Percentiles rank a stretch among this genome's conserved stretches.
These are phyloP conservation scores for Schizosaccharomyces lindneri DNA, from an alignment of 805 yeast genomes.

Conservation along the genomic window DNA sequence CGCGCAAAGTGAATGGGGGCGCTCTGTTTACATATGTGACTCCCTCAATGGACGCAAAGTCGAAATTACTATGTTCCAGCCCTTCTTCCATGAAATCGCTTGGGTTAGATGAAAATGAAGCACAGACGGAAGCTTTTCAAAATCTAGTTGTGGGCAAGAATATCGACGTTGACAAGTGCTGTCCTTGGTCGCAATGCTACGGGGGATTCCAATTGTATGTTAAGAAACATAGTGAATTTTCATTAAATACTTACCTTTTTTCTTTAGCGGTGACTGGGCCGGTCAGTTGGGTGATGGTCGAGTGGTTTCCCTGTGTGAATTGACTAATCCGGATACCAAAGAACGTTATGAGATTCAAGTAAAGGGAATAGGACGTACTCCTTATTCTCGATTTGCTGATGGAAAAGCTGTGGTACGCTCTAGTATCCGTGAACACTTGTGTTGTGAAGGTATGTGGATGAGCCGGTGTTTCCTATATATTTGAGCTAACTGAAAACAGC, in stretches of 20 bases:
- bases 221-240: neutral
- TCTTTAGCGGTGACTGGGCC: constrained; percentile 50
- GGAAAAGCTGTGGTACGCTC: constrained; percentile 85
- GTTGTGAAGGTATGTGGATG: neutral
- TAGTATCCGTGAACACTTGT: constrained; percentile 64
- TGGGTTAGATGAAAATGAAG: constrained; percentile 22
- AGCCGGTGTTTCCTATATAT: too few relatives aligned
- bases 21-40: constrained; percentile 39
- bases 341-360: constrained; percentile 42
- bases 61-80: constrained; percentile 30
- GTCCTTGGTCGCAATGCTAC: constrained; percentile 71
- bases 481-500: neutral
- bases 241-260: neutral
- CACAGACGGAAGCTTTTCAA: constrained; percentile 22
- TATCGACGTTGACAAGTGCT: constrained; percentile 20
- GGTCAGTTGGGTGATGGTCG: constrained; percentile 96
- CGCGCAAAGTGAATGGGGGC: constrained; percentile 32
- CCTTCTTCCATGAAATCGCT: constrained; percentile 35
- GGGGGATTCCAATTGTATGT: constrained; percentile 69
- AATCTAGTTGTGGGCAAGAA: constrained; percentile 37
- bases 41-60: constrained; percentile 26
- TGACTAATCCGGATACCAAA: constrained; percentile 22
- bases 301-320: constrained; percentile 57
- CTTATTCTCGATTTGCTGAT: constrained; percentile 84
- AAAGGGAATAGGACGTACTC: constrained; percentile 75